Conservation (phyloP, 768 basidiomycete genomes). For the Amylocystis lapponica region DNA sequence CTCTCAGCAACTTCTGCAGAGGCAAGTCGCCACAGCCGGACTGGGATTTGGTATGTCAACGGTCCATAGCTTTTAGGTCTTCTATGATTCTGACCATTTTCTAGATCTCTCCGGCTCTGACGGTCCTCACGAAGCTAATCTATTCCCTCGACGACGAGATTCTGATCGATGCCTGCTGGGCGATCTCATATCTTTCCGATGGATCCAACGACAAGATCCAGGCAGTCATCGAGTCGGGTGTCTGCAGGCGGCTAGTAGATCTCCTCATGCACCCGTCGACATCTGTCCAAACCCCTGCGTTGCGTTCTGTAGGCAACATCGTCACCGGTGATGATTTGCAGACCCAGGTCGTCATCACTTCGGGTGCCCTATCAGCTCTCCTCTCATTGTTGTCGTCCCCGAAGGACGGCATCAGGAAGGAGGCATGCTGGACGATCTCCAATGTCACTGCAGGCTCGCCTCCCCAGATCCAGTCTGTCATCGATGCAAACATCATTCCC, state of each 20-base stretch:
- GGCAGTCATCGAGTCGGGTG: slow-evolving; percentile 97
- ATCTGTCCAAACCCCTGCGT: slow-evolving; percentile 96
- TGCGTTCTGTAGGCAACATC: slow-evolving; percentile 98
- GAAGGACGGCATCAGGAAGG: slow-evolving; percentile 98
- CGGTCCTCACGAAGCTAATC: slow-evolving; percentile 96
- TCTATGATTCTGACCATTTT: slow-evolving; percentile 14
- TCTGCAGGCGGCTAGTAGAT: slow-evolving; percentile 95
- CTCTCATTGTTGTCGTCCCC: slow-evolving; percentile 90
- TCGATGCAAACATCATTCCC: slow-evolving; percentile 97
- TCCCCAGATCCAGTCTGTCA: slow-evolving; percentile 93
- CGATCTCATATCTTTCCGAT: slow-evolving; percentile 98
- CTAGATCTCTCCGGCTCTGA: slow-evolving; percentile 94
- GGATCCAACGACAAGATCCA: slow-evolving; percentile 99
- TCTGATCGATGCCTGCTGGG: slow-evolving; percentile 99
- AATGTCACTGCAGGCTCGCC: slow-evolving; percentile 98
- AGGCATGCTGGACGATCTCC: slow-evolving; percentile 99
- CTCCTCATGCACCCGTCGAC: slow-evolving; percentile 92
- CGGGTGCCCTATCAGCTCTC: slow-evolving; percentile 92
- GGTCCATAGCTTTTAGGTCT: slow-evolving; percentile 3
- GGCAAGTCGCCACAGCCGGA: slow-evolving; percentile 97
- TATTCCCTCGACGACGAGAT: slow-evolving; percentile 99
- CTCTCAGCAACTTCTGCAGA: slow-evolving; percentile 97
- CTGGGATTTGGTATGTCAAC: slow-evolving; percentile 81
- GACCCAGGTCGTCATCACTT: slow-evolving; percentile 98
- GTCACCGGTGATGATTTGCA: slow-evolving; percentile 99